Evolutionary conservation across 345 rosid species (phyloP), one percentile per base, ranked within the genome.

Genomic region (Noccaea caerulescens): DNA sequence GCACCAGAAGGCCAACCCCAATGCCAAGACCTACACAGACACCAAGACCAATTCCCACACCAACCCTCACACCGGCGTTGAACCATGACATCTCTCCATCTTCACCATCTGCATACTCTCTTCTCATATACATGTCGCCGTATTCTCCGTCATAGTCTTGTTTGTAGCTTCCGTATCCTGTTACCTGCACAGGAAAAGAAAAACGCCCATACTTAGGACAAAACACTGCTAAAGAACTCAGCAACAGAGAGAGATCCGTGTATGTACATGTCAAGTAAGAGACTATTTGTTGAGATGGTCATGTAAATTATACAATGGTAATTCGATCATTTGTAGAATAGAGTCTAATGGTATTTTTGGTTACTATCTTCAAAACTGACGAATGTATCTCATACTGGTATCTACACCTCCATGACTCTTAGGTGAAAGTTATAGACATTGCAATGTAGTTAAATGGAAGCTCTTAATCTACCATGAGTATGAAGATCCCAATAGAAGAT

Each of bases 31-130:
- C 97, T 41, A 94, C 81, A 62, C 95, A 94, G 66, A 91, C 82
- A 45, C 99, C 96, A 13, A 93, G 99, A 14, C 99, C 97, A 33
- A 94, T 89, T 27, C 99, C 98, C 11, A 93, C 97, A 23, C 98
- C 97, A 69, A 91, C 98, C 47, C 97, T 81, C 30, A 93, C 97
- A 38, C 99, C 99, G 0, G 99, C 95, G 64, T 89, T 94, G 73
- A 94, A 91, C 99, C 96, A 94, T 1, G 96, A 86, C 55, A 93
- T 87, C 73, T 91, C 96, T 1, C 98, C 96, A 47, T 91, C 94
- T 80, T 88, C 98, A 7, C 81, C 78, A 8, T 87, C 96, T 62
- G 82, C 67, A 65, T 77, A 85, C 73, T 85, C 90, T 71, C 88
- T 78, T 77, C 84, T 77, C 96, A 91, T 77, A 83, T 87, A 85